A percentile compares a stretch with the other conserved stretches of the same genome.
phyloP scores from a whole-genome alignment of 495 filamentous ascomycete species.

The Penicillium goetzii region DNA sequence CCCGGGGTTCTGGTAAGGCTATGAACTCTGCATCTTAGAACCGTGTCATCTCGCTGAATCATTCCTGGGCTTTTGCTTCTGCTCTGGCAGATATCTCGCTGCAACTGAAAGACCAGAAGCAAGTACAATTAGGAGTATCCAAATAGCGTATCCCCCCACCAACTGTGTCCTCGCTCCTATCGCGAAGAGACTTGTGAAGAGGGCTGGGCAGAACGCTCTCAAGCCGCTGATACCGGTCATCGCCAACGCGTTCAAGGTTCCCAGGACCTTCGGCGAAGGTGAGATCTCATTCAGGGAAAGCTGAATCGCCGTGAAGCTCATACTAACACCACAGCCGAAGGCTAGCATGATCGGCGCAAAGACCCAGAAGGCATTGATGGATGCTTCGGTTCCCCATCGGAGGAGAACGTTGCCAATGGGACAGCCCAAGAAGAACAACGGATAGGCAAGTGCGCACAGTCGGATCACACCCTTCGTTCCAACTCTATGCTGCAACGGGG shows the following conservation, averaged over 20 bases:
- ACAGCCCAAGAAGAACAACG: conserved; percentile 56
- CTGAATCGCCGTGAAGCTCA: conserved; percentile 71
- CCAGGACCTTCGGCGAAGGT: conserved; percentile 60
- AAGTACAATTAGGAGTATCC: conserved; percentile 59
- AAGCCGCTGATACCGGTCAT: conserved; percentile 56
- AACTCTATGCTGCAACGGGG: conserved; percentile 57
- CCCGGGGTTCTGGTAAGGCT: background rate
- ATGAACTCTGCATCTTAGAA: background rate
- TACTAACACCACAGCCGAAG: conserved; percentile 62
- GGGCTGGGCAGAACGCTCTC: conserved; percentile 62
- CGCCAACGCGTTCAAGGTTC: conserved; percentile 66
- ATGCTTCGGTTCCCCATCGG: conserved; percentile 35
- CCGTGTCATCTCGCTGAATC: background rate
- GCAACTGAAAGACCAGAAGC: conserved; percentile 49
- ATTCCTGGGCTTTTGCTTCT: conserved; percentile 8
- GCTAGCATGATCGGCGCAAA: conserved; percentile 41
- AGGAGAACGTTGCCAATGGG: conserved; percentile 58
- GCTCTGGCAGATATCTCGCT: conserved; percentile 46
- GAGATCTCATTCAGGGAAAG: conserved; percentile 70
- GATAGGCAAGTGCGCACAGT: conserved; percentile 56
- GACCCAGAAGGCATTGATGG: conserved; percentile 58
- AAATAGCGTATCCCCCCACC: conserved; percentile 64
- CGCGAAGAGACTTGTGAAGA: conserved; percentile 65
- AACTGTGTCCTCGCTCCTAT: conserved; percentile 59
- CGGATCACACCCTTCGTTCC: conserved; percentile 65